These are phyloP conservation scores for Abortiporus biennis DNA, from an alignment of 1,284 basidiomycete species.

Conservation along the genomic window DNA sequence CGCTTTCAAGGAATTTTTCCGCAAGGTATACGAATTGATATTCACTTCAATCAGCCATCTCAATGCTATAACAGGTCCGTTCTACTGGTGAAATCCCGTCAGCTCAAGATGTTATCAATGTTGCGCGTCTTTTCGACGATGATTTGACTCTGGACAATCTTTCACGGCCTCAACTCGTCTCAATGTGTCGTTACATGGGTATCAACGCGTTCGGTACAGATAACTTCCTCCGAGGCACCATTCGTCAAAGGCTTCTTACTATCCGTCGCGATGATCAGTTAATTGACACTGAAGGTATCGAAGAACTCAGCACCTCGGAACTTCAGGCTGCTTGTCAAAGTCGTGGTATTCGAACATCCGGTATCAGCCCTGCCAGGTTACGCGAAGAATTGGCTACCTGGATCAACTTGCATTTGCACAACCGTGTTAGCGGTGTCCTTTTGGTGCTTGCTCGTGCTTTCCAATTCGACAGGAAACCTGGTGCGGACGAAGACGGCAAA, in stretches of 20 bases:
- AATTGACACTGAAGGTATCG: conserved; percentile 87
- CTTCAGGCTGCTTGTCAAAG: conserved; percentile 92
- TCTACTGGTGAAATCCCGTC: conserved; percentile 94
- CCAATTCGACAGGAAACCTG: conserved; percentile 79
- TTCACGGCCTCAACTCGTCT: conserved; percentile 94
- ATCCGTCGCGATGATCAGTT: conserved; percentile 92
- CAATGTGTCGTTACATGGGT: conserved; percentile 97
- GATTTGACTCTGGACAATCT: conserved; percentile 98
- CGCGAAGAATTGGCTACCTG: conserved; percentile 89
- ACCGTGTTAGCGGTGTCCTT: conserved; percentile 89
- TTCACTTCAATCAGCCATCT: conserved; percentile 4
- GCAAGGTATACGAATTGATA: conserved; percentile 57
- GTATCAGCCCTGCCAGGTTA: conserved; percentile 78
- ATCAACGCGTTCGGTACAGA: conserved; percentile 98
- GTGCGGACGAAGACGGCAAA: conserved; percentile 73
- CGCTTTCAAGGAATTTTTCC: conserved; percentile 99
- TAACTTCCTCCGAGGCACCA: conserved; percentile 94
- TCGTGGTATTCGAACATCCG: conserved; percentile 87
- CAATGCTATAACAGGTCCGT: conserved; percentile 55
- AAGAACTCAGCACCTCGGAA: conserved; percentile 86
- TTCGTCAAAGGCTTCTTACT: conserved; percentile 80
- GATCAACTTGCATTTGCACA: conserved; percentile 89
- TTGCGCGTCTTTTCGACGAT: conserved; percentile 95
- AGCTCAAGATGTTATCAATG: conserved; percentile 83
- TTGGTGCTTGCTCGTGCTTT: conserved; percentile 92